phyloP scores from a whole-genome alignment of 306 rosid genomes.

The Fagus crenata region DNA sequence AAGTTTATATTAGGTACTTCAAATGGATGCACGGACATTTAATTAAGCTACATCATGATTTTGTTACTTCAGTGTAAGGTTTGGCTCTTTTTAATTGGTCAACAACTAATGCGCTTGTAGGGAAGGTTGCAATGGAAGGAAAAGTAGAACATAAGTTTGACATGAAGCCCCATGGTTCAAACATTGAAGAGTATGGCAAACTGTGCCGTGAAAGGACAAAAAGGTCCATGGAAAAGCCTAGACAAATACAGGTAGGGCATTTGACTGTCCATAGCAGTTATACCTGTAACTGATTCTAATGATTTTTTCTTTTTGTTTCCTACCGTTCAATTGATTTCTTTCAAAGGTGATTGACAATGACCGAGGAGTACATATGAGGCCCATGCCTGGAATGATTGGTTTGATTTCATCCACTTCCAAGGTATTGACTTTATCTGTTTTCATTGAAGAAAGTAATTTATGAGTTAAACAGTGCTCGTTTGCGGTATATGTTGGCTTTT shows the following conservation, averaged over 20 bases:
- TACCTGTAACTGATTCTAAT: constrained; percentile 11
- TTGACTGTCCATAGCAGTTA: constrained; percentile 17
- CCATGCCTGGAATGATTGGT: constrained; percentile 98
- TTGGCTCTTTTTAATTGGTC: constrained; percentile 16
- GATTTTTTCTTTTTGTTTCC: constrained; percentile 24
- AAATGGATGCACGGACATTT: background rate
- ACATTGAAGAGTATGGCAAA: constrained; percentile 85
- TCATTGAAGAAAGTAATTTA: background rate
- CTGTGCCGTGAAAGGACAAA: constrained; percentile 94
- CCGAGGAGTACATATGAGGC: constrained; percentile 93
- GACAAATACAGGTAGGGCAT: constrained; percentile 80
- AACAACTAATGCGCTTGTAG: constrained; percentile 38
- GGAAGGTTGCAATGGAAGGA: constrained; percentile 82
- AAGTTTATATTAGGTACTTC: background rate
- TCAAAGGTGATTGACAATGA: constrained; percentile 85
- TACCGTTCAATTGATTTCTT: constrained; percentile 25
- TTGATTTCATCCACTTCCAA: constrained; percentile 75
- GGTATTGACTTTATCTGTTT: constrained; percentile 46
- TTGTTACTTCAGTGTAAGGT: background rate
- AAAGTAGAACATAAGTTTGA: constrained; percentile 97
- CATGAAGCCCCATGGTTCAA: constrained; percentile 92
- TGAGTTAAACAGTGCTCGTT: constrained; percentile 7
- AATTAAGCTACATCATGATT: background rate
- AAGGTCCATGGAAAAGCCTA: constrained; percentile 76
- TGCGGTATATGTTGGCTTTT: background rate